Conservation (phyloP, 768 basidiomycete species). For the Rhodotorula kratochvilovae region DNA sequence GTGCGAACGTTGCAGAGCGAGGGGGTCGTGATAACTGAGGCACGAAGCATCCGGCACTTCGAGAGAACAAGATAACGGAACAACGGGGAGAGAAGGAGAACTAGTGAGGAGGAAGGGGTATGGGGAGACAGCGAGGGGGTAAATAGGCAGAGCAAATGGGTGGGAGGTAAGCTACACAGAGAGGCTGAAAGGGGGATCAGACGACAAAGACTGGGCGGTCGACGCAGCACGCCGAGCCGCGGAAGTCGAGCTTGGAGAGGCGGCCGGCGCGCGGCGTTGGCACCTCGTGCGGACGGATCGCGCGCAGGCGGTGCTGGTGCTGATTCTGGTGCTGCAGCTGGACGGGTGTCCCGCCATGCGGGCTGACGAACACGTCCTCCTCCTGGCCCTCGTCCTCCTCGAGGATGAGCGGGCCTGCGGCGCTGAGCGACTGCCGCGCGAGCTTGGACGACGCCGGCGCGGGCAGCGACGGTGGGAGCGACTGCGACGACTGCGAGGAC, state of each 20-base stretch:
- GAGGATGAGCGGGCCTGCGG: neutral
- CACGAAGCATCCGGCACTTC: neutral
- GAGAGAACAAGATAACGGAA: neutral
- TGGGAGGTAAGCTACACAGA: neutral
- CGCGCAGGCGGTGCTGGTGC: slow-evolving; percentile 15
- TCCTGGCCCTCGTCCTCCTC: slow-evolving; percentile 23
- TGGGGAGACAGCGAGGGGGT: too few relatives aligned
- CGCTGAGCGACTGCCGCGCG: neutral
- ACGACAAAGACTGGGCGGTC: slow-evolving; percentile 33
- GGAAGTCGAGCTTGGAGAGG: slow-evolving; percentile 33
- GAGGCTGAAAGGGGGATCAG: neutral
- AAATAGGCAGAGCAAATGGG: too few relatives aligned
- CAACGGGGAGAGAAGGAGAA: too few relatives aligned
- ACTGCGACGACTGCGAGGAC: slow-evolving; percentile 14
- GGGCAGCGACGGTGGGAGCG: slow-evolving; percentile 1
- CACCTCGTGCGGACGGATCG: slow-evolving; percentile 23
- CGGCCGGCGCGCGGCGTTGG: slow-evolving; percentile 13
- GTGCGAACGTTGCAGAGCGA: neutral
- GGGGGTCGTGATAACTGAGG: neutral
- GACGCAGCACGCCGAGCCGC: slow-evolving; percentile 25
- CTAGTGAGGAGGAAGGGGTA: neutral
- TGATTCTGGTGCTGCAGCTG: slow-evolving; percentile 30
- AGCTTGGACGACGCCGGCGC: neutral
- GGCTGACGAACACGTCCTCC: slow-evolving; percentile 30
- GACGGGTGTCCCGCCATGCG: slow-evolving; percentile 11